Base-by-base conservation (phyloP, 306 rosid genomes). In the Vicia faba region DNA sequence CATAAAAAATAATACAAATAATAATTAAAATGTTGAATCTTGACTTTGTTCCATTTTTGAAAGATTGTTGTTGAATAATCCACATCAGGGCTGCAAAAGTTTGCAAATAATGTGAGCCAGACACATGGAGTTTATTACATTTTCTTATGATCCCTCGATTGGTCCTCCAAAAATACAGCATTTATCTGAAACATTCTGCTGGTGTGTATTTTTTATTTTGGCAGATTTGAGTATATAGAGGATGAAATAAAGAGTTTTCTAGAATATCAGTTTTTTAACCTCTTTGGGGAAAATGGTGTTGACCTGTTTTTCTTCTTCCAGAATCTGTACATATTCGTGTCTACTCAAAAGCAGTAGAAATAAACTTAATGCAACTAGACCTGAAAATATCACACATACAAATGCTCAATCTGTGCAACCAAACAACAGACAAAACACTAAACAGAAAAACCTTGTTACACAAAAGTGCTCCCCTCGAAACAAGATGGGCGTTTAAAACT, bases 321-420 rank as follows among this genome's bases (percentile, higher is more conserved):
- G 50, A 35, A 65, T 56, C 46, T 74, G 68, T 66, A 74, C 78
- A 66, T 25, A 16, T 60, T 60, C 1, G 26, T 60, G 15, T 60
- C 48, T 36, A 36, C 66, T 15, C 31, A 16, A 36, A 29, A 20
- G 23, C 31, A 18, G 19, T 23, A 55, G 49, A 64, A 26, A 63
- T 14, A 41, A 40, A 54, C 13, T 8, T 25, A 11, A 25, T 8
- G 4, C 57, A 53, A 54, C 65, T 40, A 18, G 50, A 28, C 65
- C 64, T 9, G 12, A 43, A 64, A 64, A 73, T 13, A 64, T 64
- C 49, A 40, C 48, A 36, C 36, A 19, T 23, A 23, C 5, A 36
- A 33, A 59, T 59, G 19, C 29, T 7, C 45, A 63, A 63, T 26
- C 65, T 38, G 53, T 66, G 70, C 70, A 31, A 31, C 59, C 59